phyloP scores from a whole-genome alignment of 352 stramenopile species.

The Phytophthora vignae region DNA sequence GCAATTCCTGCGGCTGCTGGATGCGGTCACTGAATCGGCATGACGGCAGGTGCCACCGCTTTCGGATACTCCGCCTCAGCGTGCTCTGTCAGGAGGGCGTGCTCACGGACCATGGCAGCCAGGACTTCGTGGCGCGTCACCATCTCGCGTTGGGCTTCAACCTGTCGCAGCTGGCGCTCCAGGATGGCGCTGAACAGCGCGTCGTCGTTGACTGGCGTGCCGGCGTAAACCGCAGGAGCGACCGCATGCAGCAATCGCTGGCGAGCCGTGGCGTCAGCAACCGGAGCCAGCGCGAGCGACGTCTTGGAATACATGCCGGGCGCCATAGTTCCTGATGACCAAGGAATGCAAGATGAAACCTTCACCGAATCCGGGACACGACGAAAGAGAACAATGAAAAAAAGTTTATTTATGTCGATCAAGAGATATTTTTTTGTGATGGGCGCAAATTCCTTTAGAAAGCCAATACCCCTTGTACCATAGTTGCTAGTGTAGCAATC shows the following conservation, averaged over 20 bases:
- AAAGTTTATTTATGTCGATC: too few species aligned
- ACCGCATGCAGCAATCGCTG: neutral
- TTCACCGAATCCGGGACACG: neutral
- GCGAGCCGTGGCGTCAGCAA: neutral
- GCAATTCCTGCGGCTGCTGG: too few species aligned
- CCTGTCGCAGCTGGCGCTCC: neutral
- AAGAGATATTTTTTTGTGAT: too few species aligned
- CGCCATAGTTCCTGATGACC: neutral
- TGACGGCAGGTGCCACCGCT: neutral
- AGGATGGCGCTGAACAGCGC: neutral
- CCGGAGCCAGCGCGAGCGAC: neutral
- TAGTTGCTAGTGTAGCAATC: neutral
- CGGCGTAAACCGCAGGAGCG: neutral
- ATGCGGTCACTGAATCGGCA: neutral
- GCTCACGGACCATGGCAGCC: neutral
- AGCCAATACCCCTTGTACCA: neutral
- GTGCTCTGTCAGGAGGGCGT: neutral
- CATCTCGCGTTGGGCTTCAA: neutral
- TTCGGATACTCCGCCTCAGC: neutral
- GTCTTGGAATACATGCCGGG: neutral
- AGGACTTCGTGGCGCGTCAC: neutral
- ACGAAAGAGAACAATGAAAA: neutral
- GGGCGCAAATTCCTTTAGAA: neutral
- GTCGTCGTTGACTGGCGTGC: slow-evolving; percentile 1
- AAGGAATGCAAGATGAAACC: neutral